Base-by-base conservation (phyloP, 371 early-diverging fungal genomes). In the Rozella allomycis region DNA sequence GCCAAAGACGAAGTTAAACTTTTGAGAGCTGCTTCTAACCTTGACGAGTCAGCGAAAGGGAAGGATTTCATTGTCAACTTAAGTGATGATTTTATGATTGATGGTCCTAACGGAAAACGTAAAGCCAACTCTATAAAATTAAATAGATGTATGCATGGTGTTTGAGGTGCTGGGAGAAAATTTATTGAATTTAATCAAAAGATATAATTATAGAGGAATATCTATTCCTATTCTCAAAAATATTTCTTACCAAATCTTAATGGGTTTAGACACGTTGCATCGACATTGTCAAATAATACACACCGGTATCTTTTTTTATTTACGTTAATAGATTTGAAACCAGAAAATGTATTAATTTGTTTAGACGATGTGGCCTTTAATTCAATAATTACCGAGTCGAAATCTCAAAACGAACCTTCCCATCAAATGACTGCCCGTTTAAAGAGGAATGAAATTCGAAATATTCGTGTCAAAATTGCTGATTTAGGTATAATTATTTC, bases 261-360 rank as follows among this genome's bases (percentile, higher is more conserved):
- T 73, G 54, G 90, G 84, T 3, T 52, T 93, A 34, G 88, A 85
- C 37, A 91, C 84, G 42, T 57, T 93, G 39, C 94, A 93, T 48
- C 48, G 73, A n/a, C 77, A 80, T 35, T 90, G 94, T 57, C 75
- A 75, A n/a, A 85, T 97, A 46, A 84, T 91, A 27, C 97, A 97
- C 57, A 90, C 96, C 0, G n/a, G n/a, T n/a, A n/a, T n/a, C n/a
- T n/a, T n/a, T n/a, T n/a, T n/a, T n/a, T n/a, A n/a, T n/a, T n/a
- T n/a, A n/a, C n/a, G n/a, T n/a, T n/a, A n/a, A n/a, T n/a, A n/a
- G 97, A 97, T 49, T 45, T 97, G 25, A 97, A 97, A 47, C 97
- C 94, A 0, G 97, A 64, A 45, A 87, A 87, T 47, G 80, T 86
- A 4, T 55, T 87, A 22, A 78, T 87, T 5, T 81, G 79, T 39